phyloP scores from a whole-genome alignment of 495 filamentous ascomycete genomes.

The Corynascus novoguineensis region DNA sequence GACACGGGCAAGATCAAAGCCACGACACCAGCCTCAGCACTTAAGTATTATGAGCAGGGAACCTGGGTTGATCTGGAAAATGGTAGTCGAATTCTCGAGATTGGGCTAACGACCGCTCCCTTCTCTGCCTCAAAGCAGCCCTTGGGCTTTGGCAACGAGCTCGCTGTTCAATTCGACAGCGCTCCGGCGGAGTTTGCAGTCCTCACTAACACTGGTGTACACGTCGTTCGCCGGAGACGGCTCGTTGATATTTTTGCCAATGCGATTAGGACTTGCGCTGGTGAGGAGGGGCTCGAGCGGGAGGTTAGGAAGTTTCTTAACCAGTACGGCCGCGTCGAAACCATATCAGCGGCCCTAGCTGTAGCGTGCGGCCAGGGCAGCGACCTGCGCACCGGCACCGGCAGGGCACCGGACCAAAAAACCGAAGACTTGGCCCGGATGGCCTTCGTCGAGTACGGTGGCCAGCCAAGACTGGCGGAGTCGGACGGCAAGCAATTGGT shows the following conservation, averaged over 20 bases:
- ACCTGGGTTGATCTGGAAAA: slow-evolving; percentile 62
- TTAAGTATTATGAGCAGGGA: slow-evolving; percentile 62
- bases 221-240: slow-evolving; percentile 73
- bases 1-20: slow-evolving; percentile 75
- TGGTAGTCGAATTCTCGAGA: slow-evolving; percentile 59
- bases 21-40: slow-evolving; percentile 43
- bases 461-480: slow-evolving; percentile 70
- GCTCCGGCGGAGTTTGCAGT: slow-evolving; percentile 77
- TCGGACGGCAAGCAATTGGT: slow-evolving; percentile 57
- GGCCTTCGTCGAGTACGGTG: slow-evolving; percentile 85
- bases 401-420: slow-evolving; percentile 70
- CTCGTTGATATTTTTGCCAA: slow-evolving; percentile 91
- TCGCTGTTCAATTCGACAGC: slow-evolving; percentile 88
- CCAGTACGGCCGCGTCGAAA: slow-evolving; percentile 79
- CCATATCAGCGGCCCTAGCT: slow-evolving; percentile 81
- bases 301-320: slow-evolving; percentile 77
- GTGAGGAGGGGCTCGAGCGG: slow-evolving; percentile 72
- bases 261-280: slow-evolving; percentile 54
- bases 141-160: slow-evolving; percentile 86
- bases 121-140: slow-evolving; percentile 65
- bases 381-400: slow-evolving; percentile 62
- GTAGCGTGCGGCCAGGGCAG: slow-evolving; percentile 92
- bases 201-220: slow-evolving; percentile 82
- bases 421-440: slow-evolving; percentile 77
- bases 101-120: slow-evolving; percentile 66